Evolutionary conservation across 2,329 filamentous ascomycete genomes (phyloP).

Genomic region (Cladophialophora carrionii): DNA sequence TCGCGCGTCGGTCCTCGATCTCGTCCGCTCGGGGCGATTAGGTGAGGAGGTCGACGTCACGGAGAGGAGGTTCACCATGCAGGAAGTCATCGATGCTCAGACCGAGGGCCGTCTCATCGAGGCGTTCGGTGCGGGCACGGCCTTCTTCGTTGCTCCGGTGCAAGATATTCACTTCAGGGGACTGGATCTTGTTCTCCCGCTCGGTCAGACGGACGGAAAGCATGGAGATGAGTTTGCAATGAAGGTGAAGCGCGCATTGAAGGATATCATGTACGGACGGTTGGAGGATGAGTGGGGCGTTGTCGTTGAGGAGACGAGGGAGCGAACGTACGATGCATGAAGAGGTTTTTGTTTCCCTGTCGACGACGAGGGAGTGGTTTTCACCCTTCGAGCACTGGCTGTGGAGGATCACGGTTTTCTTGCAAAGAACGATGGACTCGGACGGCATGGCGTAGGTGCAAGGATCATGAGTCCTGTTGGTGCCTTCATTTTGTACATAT

Average conservation of each 20-base stretch:
- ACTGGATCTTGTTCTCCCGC: constrained; percentile 52
- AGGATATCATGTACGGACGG: constrained; percentile 74
- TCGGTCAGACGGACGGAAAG: constrained; percentile 48
- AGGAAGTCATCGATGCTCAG: constrained; percentile 72
- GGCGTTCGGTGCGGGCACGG: constrained; percentile 84
- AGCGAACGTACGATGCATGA: not conserved
- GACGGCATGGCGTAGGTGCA: not conserved
- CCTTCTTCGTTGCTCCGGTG: constrained; percentile 45
- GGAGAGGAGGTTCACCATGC: constrained; percentile 81
- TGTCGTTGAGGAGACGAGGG: constrained; percentile 60
- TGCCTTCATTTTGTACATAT: constrained; percentile 4
- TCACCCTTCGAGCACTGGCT: not conserved
- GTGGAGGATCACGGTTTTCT: not conserved
- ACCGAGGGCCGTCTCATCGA: constrained; percentile 78
- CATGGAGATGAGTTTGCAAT: constrained; percentile 53
- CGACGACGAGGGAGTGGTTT: not conserved
- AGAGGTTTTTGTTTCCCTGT: not conserved
- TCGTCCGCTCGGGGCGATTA: constrained; percentile 54
- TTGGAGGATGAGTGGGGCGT: constrained; percentile 71
- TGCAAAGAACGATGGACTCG: not conserved
- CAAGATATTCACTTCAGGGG: constrained; percentile 36
- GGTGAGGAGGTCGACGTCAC: constrained; percentile 71
- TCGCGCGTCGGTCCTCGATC: constrained; percentile 75
- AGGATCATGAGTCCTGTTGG: not conserved
- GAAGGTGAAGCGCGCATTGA: constrained; percentile 68